A percentile compares a stretch with the other conserved stretches of the same genome.
These are phyloP conservation scores for Malassezia japonica DNA, from an alignment of 1,284 basidiomycete species.

Conservation along the genomic window DNA sequence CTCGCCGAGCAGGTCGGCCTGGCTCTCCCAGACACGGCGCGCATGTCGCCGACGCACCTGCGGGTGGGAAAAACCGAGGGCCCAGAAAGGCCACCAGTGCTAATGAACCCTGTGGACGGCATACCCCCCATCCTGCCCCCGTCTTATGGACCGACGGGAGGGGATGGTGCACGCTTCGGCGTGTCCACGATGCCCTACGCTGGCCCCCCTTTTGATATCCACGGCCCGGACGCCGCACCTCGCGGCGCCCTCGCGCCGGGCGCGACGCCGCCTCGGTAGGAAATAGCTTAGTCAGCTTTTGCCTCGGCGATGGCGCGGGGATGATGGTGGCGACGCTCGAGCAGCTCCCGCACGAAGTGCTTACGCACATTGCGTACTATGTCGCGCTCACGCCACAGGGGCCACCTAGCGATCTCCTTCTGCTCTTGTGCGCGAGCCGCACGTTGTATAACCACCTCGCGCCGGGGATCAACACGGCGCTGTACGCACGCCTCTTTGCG, in stretches of 20 bases:
- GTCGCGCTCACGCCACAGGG: not conserved
- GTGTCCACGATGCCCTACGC: not conserved
- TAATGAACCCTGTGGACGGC: not conserved
- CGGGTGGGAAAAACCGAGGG: too few relatives aligned
- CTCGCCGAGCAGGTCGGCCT: slow-evolving; percentile 87
- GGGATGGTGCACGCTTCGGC: not conserved
- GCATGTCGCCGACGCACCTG: not conserved
- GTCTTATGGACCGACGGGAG: too few relatives aligned
- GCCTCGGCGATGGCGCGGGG: not conserved
- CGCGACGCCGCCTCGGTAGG: not conserved
- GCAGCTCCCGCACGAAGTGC: not conserved
- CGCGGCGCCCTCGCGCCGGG: not conserved
- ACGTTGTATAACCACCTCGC: not conserved
- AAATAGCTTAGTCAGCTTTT: not conserved
- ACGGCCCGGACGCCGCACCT: too few relatives aligned
- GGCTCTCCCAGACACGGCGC: not conserved
- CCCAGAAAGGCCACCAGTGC: not conserved
- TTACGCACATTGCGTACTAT: not conserved
- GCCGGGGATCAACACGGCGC: not conserved
- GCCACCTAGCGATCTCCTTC: not conserved
- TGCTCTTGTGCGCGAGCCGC: not conserved
- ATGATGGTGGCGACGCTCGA: not conserved
- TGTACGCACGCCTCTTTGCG: not conserved
- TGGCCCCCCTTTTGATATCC: not conserved
- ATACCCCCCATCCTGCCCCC: slow-evolving; percentile 1